Evolutionary conservation across 2,329 filamentous ascomycete genomes (phyloP).

Genomic region (Septoria linicola): DNA sequence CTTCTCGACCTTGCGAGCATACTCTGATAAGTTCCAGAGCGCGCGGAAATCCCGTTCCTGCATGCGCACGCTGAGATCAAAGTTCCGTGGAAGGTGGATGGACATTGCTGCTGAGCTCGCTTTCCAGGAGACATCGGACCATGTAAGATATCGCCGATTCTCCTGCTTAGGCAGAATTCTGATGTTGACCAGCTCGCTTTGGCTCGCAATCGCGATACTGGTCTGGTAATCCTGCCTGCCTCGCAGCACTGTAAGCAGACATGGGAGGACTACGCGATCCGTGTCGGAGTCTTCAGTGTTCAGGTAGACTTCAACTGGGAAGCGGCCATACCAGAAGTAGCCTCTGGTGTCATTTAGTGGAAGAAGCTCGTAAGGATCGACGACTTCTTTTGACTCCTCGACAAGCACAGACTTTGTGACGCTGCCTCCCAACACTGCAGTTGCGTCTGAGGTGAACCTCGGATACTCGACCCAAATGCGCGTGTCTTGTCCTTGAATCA

Average conservation of each 20-base stretch:
- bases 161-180: slow-evolving; percentile 60
- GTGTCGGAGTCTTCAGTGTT: slow-evolving; percentile 70
- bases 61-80: slow-evolving; percentile 69
- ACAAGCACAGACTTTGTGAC: slow-evolving; percentile 25
- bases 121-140: slow-evolving; percentile 81
- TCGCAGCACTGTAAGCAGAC: slow-evolving; percentile 72
- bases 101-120: slow-evolving; percentile 64
- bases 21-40: slow-evolving; percentile 81
- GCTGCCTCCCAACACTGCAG: slow-evolving; percentile 65
- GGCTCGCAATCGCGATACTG: slow-evolving; percentile 73
- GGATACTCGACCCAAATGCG: slow-evolving; percentile 81
- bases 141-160: slow-evolving; percentile 62
- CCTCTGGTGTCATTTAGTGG: slow-evolving; percentile 73
- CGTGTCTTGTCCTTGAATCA: slow-evolving; percentile 78
- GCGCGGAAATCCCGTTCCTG: slow-evolving; percentile 74
- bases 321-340: slow-evolving; percentile 75
- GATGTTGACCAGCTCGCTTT: slow-evolving; percentile 74
- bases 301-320: slow-evolving; percentile 71
- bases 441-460: slow-evolving; percentile 67
- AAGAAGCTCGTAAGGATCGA: slow-evolving; percentile 63
- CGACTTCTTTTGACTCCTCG: slow-evolving; percentile 12
- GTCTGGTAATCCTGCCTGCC: slow-evolving; percentile 67
- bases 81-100: slow-evolving; percentile 71
- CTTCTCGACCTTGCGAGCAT: slow-evolving; percentile 72
- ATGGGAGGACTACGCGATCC: slow-evolving; percentile 68